Conservation (phyloP, 148 eudicot species). For the Camellia lanceoleosa region DNA sequence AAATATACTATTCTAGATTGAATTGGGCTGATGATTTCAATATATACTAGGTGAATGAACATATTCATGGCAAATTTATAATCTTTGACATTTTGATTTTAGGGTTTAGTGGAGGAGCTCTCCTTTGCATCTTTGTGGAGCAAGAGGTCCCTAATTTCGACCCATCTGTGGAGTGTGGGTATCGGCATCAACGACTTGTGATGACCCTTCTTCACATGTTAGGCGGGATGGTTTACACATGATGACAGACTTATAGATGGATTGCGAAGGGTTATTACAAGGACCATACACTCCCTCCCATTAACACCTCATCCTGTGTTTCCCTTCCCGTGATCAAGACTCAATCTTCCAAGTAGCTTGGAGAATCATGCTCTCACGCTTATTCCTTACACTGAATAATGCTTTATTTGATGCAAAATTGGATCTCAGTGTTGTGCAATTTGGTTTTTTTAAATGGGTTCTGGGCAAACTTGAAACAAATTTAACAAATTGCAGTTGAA, state of each 20-base stretch:
- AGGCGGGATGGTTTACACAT: slow-evolving; percentile 38
- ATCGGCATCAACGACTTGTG: slow-evolving; percentile 20
- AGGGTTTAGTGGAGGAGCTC: slow-evolving; percentile 28
- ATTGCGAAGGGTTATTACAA: slow-evolving; percentile 24
- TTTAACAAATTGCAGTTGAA: too few species aligned
- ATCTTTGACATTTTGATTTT: neutral
- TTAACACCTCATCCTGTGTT: neutral
- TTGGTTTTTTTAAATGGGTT: too few species aligned
- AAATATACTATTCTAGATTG: too few species aligned
- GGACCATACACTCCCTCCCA: slow-evolving; percentile 24
- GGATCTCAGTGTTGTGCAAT: too few species aligned
- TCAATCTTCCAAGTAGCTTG: neutral
- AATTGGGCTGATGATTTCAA: too few species aligned
- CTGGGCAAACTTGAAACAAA: too few species aligned
- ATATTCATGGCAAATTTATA: too few species aligned
- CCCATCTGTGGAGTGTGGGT: slow-evolving; percentile 8
- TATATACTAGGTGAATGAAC: too few species aligned
- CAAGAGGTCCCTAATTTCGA: slow-evolving; percentile 25
- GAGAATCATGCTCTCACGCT: too few species aligned
- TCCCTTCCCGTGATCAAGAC: neutral
- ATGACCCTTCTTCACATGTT: slow-evolving; percentile 22
- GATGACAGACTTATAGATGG: slow-evolving; percentile 28
- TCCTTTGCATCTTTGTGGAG: too few species aligned
- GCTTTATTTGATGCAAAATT: too few species aligned
- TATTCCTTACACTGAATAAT: too few species aligned